phyloP scores from a whole-genome alignment of 345 rosid species.

The Crucihimalaya himalaica region DNA sequence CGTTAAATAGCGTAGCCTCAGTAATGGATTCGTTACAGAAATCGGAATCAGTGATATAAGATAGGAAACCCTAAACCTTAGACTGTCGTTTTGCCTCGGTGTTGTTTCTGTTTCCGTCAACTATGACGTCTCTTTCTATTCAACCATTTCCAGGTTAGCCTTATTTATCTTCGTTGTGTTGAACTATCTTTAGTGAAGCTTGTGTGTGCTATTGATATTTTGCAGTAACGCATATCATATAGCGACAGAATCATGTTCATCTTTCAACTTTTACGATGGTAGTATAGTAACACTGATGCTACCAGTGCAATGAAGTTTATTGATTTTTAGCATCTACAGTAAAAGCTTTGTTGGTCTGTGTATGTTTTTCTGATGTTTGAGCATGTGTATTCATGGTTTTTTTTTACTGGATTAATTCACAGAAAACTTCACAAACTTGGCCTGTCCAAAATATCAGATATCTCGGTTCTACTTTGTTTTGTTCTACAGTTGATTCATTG shows the following conservation, averaged over 20 bases:
- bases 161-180: neutral
- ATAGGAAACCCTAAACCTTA: constrained; percentile 28
- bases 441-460: too few relatives aligned
- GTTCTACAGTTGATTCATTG: neutral
- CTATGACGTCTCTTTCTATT: constrained; percentile 35
- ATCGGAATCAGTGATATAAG: neutral
- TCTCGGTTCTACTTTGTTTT: too few relatives aligned
- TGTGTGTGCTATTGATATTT: constrained; percentile 8
- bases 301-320: neutral
- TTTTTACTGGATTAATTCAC: too few relatives aligned
- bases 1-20: neutral
- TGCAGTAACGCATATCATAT: neutral
- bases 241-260: neutral
- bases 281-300: neutral
- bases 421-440: too few relatives aligned
- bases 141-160: constrained; percentile 22
- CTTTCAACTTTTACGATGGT: neutral
- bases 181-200: neutral
- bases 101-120: constrained; percentile 5
- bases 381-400: neutral
- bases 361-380: neutral
- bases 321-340: too few relatives aligned
- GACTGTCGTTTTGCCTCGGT: constrained; percentile 4
- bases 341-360: too few relatives aligned
- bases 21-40: neutral